A percentile compares a stretch with the other conserved stretches of the same genome.
Conservation (phyloP, 352 stramenopile species). For the Paralagenidium karlingii region DNA sequence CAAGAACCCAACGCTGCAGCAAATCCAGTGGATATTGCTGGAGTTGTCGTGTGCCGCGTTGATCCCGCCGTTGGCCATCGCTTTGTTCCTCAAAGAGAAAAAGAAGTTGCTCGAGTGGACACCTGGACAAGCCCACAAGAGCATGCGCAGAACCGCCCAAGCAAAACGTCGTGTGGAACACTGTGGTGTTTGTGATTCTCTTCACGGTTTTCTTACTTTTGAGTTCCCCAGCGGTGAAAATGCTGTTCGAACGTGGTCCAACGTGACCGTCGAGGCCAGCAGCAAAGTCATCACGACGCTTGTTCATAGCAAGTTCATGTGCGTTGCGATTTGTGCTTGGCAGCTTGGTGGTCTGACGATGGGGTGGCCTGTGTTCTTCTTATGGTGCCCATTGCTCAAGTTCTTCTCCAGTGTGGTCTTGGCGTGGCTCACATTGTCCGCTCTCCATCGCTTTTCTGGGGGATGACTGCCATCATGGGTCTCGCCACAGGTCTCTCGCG, state of each 20-base stretch:
- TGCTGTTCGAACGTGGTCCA: slow-evolving; percentile 23
- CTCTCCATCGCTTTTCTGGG: slow-evolving; percentile 41
- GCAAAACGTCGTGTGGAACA: slow-evolving; percentile 22
- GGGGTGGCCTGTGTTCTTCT: too few relatives aligned
- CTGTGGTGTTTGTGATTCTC: slow-evolving; percentile 42
- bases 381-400: too few relatives aligned
- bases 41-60: too few relatives aligned
- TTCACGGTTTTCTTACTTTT: slow-evolving; percentile 43
- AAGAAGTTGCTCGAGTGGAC: too few relatives aligned
- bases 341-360: neutral
- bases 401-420: too few relatives aligned
- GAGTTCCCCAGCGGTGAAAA: slow-evolving; percentile 32
- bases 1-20: too few relatives aligned
- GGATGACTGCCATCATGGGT: slow-evolving; percentile 31
- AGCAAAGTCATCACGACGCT: slow-evolving; percentile 9
- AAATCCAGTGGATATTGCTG: too few relatives aligned
- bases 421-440: slow-evolving; percentile 6
- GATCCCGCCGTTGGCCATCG: too few relatives aligned
- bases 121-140: too few relatives aligned
- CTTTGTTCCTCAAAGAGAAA: too few relatives aligned
- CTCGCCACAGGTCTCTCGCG: slow-evolving; percentile 35
- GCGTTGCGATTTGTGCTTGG: neutral
- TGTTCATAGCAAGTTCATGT: too few relatives aligned
- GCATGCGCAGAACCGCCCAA: slow-evolving; percentile 40
- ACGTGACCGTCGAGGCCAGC: slow-evolving; percentile 23